Conservation (phyloP, 306 rosid genomes). For the Crataegus laevigata region DNA sequence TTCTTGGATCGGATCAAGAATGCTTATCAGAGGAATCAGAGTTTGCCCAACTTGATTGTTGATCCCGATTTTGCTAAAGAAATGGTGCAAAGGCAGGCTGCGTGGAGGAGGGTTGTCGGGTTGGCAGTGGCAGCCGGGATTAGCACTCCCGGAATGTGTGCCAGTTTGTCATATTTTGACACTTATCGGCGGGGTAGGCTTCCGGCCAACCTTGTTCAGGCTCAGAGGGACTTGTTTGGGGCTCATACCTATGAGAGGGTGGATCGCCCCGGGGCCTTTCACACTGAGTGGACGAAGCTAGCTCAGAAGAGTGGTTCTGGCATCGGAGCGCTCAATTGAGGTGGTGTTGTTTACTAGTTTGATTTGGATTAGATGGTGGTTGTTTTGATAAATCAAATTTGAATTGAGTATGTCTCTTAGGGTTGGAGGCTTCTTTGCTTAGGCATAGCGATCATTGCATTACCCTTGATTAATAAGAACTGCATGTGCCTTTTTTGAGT, state of each 20-base stretch:
- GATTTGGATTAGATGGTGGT: constrained; percentile 11
- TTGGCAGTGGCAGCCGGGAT: constrained; percentile 77
- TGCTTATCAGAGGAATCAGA: constrained; percentile 81
- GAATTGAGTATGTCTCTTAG: constrained; percentile 29
- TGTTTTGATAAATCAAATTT: constrained; percentile 9
- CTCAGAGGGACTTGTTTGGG: constrained; percentile 92
- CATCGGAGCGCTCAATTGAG: constrained; percentile 55
- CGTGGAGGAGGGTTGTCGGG: constrained; percentile 92
- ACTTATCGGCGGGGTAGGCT: constrained; percentile 79
- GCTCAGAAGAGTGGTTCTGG: constrained; percentile 56
- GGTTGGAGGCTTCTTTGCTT: constrained; percentile 27
- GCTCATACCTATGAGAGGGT: constrained; percentile 87
- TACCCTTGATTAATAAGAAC: constrained; percentile 37
- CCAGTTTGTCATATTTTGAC: constrained; percentile 86
- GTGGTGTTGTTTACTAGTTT: constrained; percentile 13
- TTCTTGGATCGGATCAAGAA: constrained; percentile 90
- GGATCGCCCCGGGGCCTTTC: constrained; percentile 80
- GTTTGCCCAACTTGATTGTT: constrained; percentile 69
- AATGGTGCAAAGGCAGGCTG: constrained; percentile 95
- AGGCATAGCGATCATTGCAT: constrained; percentile 31
- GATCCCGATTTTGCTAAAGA: constrained; percentile 88
- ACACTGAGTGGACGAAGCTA: constrained; percentile 88
- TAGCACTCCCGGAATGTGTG: constrained; percentile 96
- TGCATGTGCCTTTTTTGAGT: constrained; percentile 28
- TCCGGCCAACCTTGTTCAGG: constrained; percentile 95